Evolutionary conservation across 208 protist species (phyloP), one percentile per base, ranked within the genome.

Genomic region (Trypanosoma cruzi): DNA sequence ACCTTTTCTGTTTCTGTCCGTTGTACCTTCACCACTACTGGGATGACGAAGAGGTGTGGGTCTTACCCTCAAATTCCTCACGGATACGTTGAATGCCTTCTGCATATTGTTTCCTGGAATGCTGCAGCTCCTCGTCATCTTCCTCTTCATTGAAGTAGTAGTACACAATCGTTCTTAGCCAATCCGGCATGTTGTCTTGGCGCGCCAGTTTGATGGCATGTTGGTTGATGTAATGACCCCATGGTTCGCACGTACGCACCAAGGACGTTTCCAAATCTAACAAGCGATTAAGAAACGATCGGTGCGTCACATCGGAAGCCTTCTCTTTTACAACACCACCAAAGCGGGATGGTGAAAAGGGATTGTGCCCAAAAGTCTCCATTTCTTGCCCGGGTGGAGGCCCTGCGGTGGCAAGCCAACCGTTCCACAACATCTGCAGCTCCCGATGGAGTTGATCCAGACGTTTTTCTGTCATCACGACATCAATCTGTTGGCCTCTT

Each of bases 351-450:
- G 84, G 81, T 16, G 82, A 79, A 75, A 81, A 93, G 3, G 89
- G 89, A 63, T 92, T 91, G 24, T 73, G 74, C 22, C 58, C 53
- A 48, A 85, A 84, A 0, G 61, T 53, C 46, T 85, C 37, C 53
- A 73, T 24, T 20, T 50, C 37, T 37, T 64, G 11, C 31, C 26
- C 71, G 20, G 44, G 26, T 22, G 37, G 49, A 34, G 32, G 5
- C 20, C 58, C 36, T 28, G 62, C 52, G 22, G 48, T 31, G 14
- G 79, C 62, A 20, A 80, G 58, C 18, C 71, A 62, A 24, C 87
- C 90, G 36, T 85, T 88, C 24, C 92, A 75, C 10, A 96, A 76
- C 36, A 79, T 26, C 64, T 90, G 80, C 70, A 93, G 57, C 29
- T 91, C 81, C 13, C 78, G 29, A 57, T 83, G 68, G 11, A 84